Conservation (phyloP, 2,329 filamentous ascomycete genomes). For the Huntiella decipiens region DNA sequence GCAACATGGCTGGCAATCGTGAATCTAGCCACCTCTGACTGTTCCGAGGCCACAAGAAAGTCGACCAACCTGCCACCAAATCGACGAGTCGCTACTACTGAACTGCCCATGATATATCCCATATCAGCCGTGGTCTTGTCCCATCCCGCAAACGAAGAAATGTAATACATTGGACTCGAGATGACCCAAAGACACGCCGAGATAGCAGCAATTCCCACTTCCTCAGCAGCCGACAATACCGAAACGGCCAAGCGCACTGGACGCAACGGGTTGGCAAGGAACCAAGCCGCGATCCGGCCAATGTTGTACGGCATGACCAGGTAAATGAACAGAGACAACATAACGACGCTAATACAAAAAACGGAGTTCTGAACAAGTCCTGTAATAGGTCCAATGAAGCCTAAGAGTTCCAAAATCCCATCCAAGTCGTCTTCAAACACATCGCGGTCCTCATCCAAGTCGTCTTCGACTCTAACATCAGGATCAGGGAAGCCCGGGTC, state of each 20-base stretch:
- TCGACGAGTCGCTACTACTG: not conserved
- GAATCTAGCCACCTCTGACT: constrained; percentile 23
- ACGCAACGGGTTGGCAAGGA: constrained; percentile 61
- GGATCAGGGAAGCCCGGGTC: too few relatives aligned
- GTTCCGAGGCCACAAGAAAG: constrained; percentile 3
- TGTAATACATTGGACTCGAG: constrained; percentile 6
- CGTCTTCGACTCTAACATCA: not conserved
- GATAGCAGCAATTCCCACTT: constrained; percentile 46
- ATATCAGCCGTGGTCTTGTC: constrained; percentile 13
- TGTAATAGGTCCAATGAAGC: constrained; percentile 82
- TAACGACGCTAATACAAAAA: constrained; percentile 81
- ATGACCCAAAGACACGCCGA: constrained; percentile 23
- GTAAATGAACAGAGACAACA: constrained; percentile 65
- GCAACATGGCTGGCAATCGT: constrained; percentile 59
- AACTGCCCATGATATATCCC: constrained; percentile 7
- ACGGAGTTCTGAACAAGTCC: constrained; percentile 87
- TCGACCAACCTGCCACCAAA: not conserved
- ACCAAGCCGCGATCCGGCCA: constrained; percentile 65
- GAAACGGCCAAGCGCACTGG: constrained; percentile 55
- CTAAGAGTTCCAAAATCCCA: constrained; percentile 85
- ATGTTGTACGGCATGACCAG: constrained; percentile 86
- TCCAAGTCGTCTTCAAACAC: constrained; percentile 63
- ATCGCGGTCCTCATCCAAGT: constrained; percentile 22
- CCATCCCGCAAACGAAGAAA: constrained; percentile 6
- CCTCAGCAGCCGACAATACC: constrained; percentile 61